These are phyloP conservation scores for Leucosporidium scottii DNA, from an alignment of 768 basidiomycete genomes.

Conservation along the genomic window DNA sequence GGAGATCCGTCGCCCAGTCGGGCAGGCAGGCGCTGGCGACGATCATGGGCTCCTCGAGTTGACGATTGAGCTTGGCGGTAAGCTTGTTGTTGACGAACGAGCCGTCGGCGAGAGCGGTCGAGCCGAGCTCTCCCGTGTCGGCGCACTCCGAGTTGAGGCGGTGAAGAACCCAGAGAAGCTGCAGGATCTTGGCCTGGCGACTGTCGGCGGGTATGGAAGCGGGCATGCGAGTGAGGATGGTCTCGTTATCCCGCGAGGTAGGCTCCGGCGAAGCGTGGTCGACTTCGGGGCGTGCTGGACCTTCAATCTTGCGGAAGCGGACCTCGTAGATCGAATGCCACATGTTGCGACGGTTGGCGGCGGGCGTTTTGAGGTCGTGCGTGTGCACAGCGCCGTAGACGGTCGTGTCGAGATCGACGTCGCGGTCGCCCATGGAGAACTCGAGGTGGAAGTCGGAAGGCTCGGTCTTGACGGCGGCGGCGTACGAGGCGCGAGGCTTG, in stretches of 20 bases:
- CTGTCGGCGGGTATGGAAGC: constrained; percentile 77
- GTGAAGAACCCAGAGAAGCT: constrained; percentile 78
- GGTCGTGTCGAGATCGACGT: constrained; percentile 76
- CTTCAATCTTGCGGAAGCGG: constrained; percentile 85
- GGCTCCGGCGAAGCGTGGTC: constrained; percentile 18
- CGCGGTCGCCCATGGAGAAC: constrained; percentile 85
- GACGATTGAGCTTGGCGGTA: constrained; percentile 92
- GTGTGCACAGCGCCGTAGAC: constrained; percentile 96
- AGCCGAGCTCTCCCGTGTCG: not conserved
- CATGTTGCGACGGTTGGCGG: constrained; percentile 14
- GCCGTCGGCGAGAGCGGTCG: constrained; percentile 55
- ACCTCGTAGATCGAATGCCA: constrained; percentile 89
- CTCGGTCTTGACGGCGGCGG: constrained; percentile 84
- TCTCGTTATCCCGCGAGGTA: constrained; percentile 37
- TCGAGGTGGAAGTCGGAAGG: constrained; percentile 95
- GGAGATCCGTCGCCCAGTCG: constrained; percentile 93
- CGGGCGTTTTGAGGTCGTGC: constrained; percentile 54
- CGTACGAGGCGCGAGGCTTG: constrained; percentile 58
- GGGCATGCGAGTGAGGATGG: constrained; percentile 59
- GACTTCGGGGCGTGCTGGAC: constrained; percentile 40
- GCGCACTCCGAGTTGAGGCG: constrained; percentile 57
- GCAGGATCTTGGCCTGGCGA: constrained; percentile 80
- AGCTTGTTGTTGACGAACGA: constrained; percentile 96
- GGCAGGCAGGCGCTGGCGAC: constrained; percentile 96
- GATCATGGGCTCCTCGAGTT: constrained; percentile 97